Base-by-base conservation (phyloP, 371 early-diverging fungal genomes). In the Saksenaea oblongispora region DNA sequence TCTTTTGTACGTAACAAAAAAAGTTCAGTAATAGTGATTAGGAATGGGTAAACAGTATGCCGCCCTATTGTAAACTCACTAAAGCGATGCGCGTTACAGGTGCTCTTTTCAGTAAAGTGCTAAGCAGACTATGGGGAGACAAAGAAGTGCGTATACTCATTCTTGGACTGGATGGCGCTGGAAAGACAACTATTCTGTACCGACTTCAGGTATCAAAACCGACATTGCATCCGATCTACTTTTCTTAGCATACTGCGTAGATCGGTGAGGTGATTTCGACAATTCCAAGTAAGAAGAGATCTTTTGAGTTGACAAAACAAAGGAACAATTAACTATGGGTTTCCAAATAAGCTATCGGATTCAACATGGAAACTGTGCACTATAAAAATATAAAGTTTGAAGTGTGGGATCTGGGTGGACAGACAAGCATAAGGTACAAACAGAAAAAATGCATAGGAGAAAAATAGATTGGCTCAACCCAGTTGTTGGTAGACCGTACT, bases 351-450 rank as follows among this genome's bases (percentile, higher is more conserved):
- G 71, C 75, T 34, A 68, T 80, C 87, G 98, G 98, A 56, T 97
- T 98, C 86, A 98, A 98, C 80, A 95, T 97, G 64, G 98, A 97
- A 82, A 97, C 96, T 35, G 95, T 98, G 57, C 91, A 93, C 65
- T 97, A 96, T 84, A 97, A 96, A 78, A 97, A 96, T 86, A 93
- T 97, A 78, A 92, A 87, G 71, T 97, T 97, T 78, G 95, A 94
- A 71, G 95, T 97, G 65, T 97, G 96, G 97, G 98, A 98, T 85
- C 90, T 98, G 65, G 98, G 98, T 59, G 98, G 97, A 69, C 96
- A 96, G 82, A 95, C 95, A 72, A 95, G 94, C 81, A 98, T 98
- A 71, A 89, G 98, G 82, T 81, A 65, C 34, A 24, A 10, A 61
- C 18, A 37, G 17, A 55, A 55, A 54, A 1, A 55, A 56, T 5